A percentile compares a stretch with the other conserved stretches of the same genome.
These are phyloP conservation scores for Mycocentrospora acerina DNA, from an alignment of 2,329 filamentous ascomycete species.

Conservation along the genomic window DNA sequence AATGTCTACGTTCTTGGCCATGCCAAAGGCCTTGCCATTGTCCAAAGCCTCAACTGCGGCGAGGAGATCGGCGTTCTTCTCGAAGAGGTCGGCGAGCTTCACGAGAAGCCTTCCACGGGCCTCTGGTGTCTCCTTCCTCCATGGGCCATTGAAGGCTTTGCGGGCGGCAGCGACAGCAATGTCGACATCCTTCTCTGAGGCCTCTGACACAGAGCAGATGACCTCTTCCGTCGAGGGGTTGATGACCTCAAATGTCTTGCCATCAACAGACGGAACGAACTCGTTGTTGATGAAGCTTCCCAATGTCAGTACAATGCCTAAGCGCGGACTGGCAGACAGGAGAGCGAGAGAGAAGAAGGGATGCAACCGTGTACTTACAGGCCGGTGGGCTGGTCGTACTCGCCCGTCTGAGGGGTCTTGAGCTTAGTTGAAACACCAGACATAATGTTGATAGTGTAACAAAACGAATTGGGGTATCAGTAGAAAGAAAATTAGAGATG, in stretches of 20 bases:
- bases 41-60: conserved; percentile 84
- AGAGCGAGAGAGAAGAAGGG: neutral
- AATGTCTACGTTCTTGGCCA: conserved; percentile 73
- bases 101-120: conserved; percentile 68
- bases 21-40: conserved; percentile 78
- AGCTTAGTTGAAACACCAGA: conserved; percentile 58
- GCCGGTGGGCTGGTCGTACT: conserved; percentile 57
- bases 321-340: too few relatives aligned
- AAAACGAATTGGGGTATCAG: conserved; percentile 31
- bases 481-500: conserved; percentile 15
- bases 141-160: conserved; percentile 76
- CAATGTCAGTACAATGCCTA: conserved; percentile 18
- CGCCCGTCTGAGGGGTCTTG: conserved; percentile 66
- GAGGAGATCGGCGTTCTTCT: conserved; percentile 75
- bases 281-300: conserved; percentile 88
- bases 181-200: conserved; percentile 81
- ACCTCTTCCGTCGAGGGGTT: conserved; percentile 84
- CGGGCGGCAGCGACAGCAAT: conserved; percentile 82
- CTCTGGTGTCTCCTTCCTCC: conserved; percentile 68
- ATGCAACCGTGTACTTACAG: conserved; percentile 46
- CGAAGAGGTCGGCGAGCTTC: conserved; percentile 78
- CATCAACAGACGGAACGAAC: conserved; percentile 79
- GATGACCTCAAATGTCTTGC: conserved; percentile 89
- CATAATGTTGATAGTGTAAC: conserved; percentile 35
- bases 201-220: conserved; percentile 81